These are phyloP conservation scores for Beauveria sp. DNA, from an alignment of 2,329 filamentous ascomycete genomes.

Conservation along the genomic window DNA sequence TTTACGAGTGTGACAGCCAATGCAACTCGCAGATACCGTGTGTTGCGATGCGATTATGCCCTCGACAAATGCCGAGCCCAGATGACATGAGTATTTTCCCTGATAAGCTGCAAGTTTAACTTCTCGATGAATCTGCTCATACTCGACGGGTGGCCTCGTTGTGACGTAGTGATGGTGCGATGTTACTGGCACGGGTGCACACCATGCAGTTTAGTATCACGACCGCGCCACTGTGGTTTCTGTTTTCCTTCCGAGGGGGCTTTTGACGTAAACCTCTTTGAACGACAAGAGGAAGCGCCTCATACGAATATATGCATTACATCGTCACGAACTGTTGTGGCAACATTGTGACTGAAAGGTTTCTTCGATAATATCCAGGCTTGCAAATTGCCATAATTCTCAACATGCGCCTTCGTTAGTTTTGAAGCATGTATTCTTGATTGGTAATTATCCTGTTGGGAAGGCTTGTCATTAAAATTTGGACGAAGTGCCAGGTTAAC, in stretches of 20 bases:
- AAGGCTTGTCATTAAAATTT: too few relatives aligned
- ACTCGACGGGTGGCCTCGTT: neutral
- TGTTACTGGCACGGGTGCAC: neutral
- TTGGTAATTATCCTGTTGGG: neutral
- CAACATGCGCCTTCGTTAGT: too few relatives aligned
- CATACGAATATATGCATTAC: neutral
- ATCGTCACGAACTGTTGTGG: neutral
- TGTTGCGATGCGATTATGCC: neutral
- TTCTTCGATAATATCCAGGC: neutral
- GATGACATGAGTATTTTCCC: neutral
- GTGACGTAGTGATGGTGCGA: neutral
- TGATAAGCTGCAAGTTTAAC: too few relatives aligned
- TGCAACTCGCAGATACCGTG: neutral
- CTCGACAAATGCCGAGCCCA: neutral
- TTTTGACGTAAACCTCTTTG: neutral
- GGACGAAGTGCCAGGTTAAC: too few relatives aligned
- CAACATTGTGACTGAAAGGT: neutral
- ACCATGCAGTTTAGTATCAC: neutral
- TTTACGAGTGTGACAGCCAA: neutral
- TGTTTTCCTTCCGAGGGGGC: neutral
- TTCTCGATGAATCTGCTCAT: neutral
- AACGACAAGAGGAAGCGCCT: neutral
- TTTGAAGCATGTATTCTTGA: neutral
- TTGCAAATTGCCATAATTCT: neutral
- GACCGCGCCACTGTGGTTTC: neutral